These are phyloP conservation scores for Globisporangium perplexum DNA, from an alignment of 352 stramenopile genomes.

Conservation along the genomic window DNA sequence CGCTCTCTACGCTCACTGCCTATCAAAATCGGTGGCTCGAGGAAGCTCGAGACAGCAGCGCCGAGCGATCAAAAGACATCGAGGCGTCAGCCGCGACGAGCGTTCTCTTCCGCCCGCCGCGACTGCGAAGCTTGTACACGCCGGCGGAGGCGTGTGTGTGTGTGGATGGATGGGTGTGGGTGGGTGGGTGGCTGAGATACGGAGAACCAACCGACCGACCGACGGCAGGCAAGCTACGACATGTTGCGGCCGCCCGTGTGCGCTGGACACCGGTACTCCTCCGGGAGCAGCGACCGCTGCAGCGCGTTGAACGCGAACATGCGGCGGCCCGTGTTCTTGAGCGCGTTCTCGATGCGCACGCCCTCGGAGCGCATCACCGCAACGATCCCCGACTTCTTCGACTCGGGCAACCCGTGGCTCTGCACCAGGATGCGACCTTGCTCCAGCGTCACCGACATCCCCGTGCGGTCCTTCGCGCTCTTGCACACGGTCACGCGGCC, in stretches of 20 bases:
- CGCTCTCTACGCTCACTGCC: not conserved
- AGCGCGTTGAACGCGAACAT: slow-evolving; percentile 86
- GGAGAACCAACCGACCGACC: too few relatives aligned
- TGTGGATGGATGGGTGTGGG: not conserved
- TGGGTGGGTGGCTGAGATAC: not conserved
- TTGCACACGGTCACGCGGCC: slow-evolving; percentile 96
- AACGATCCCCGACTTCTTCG: slow-evolving; percentile 74
- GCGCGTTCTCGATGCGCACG: slow-evolving; percentile 80
- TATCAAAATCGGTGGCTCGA: too few relatives aligned
- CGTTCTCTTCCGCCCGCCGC: not conserved
- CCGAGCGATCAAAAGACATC: not conserved
- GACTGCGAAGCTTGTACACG: not conserved
- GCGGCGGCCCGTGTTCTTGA: slow-evolving; percentile 77
- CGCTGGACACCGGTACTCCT: slow-evolving; percentile 78
- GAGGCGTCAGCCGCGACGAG: not conserved
- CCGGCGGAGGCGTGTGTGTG: not conserved
- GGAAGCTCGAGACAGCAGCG: not conserved
- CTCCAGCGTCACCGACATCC: slow-evolving; percentile 96
- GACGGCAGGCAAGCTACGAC: too few relatives aligned
- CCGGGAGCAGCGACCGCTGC: slow-evolving; percentile 72
- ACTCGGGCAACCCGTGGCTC: slow-evolving; percentile 58
- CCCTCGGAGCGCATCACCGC: slow-evolving; percentile 80
- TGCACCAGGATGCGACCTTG: slow-evolving; percentile 86
- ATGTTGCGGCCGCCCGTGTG: slow-evolving; percentile 76
- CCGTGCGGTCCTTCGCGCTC: slow-evolving; percentile 96